These are phyloP conservation scores for Globisporangium viniferum DNA, from an alignment of 352 stramenopile genomes.

Conservation along the genomic window DNA sequence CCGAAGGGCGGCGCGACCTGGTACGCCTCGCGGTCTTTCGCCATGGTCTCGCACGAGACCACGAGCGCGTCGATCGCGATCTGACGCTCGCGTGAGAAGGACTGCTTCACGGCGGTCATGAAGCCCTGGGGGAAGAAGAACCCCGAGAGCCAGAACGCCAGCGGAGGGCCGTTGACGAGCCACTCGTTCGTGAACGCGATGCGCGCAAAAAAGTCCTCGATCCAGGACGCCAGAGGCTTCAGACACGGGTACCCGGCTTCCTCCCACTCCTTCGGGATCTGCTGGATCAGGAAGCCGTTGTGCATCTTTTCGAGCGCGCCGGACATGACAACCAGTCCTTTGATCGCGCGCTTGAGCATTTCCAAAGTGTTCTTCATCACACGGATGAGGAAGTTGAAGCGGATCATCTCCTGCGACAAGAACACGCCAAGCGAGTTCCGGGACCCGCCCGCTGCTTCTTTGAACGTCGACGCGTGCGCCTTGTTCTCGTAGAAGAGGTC, in stretches of 20 bases:
- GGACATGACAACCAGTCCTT: constrained; percentile 90
- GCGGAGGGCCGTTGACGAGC: constrained; percentile 77
- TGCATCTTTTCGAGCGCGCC: constrained; percentile 90
- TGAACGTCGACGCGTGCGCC: constrained; percentile 81
- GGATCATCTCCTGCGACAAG: constrained; percentile 87
- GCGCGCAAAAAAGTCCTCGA: constrained; percentile 90
- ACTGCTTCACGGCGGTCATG: constrained; percentile 94
- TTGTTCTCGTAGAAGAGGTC: constrained; percentile 56
- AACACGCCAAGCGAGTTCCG: constrained; percentile 94
- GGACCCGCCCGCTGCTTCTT: constrained; percentile 70
- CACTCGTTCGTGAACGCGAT: constrained; percentile 84
- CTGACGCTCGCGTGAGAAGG: constrained; percentile 85
- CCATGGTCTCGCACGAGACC: constrained; percentile 81
- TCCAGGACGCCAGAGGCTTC: constrained; percentile 91
- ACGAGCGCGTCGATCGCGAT: constrained; percentile 92
- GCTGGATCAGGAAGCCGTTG: constrained; percentile 89
- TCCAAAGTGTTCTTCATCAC: constrained; percentile 85
- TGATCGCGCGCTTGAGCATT: constrained; percentile 88
- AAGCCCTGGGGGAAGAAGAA: constrained; percentile 97
- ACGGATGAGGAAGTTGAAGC: constrained; percentile 86
- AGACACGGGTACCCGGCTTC: constrained; percentile 89
- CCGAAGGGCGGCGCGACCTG: constrained; percentile 62
- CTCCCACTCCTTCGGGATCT: constrained; percentile 87
- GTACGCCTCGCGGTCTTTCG: constrained; percentile 71
- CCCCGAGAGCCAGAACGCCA: constrained; percentile 89